These are phyloP conservation scores for Pelargonium fulgidum DNA, from an alignment of 441 rosid genomes.

Conservation along the genomic window DNA sequence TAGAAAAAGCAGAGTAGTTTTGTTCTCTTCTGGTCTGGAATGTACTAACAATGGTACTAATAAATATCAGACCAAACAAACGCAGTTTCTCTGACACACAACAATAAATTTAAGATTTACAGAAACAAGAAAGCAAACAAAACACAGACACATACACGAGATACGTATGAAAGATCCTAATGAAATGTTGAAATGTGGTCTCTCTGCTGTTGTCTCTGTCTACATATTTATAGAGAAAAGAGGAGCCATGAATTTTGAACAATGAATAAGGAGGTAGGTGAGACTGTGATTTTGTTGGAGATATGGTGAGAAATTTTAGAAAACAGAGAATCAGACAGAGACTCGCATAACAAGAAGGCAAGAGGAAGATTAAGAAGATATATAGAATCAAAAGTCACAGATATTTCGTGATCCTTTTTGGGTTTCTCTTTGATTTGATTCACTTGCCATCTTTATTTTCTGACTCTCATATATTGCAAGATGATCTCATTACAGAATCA, in stretches of 20 bases:
- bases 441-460: slow-evolving; percentile 20
- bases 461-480: not conserved
- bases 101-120: not conserved
- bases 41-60: not conserved
- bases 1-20: not conserved
- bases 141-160: not conserved
- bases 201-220: too few relatives aligned
- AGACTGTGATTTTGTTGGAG: not conserved
- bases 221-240: too few relatives aligned
- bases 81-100: not conserved
- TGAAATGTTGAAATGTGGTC: too few relatives aligned
- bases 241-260: too few relatives aligned
- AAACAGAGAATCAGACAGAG: slow-evolving; percentile 14
- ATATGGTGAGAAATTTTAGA: not conserved
- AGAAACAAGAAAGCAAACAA: not conserved
- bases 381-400: slow-evolving; percentile 37
- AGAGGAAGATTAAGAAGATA: not conserved
- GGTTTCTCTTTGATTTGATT: slow-evolving; percentile 40
- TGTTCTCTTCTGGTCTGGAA: not conserved
- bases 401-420: slow-evolving; percentile 58
- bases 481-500: slow-evolving; percentile 6
- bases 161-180: not conserved
- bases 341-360: not conserved
- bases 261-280: too few relatives aligned
- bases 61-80: not conserved